Evolutionary conservation across 2,329 filamentous ascomycete genomes (phyloP), one percentile per base, ranked within the genome.

Genomic region (Cordyceps fumosorosea): DNA sequence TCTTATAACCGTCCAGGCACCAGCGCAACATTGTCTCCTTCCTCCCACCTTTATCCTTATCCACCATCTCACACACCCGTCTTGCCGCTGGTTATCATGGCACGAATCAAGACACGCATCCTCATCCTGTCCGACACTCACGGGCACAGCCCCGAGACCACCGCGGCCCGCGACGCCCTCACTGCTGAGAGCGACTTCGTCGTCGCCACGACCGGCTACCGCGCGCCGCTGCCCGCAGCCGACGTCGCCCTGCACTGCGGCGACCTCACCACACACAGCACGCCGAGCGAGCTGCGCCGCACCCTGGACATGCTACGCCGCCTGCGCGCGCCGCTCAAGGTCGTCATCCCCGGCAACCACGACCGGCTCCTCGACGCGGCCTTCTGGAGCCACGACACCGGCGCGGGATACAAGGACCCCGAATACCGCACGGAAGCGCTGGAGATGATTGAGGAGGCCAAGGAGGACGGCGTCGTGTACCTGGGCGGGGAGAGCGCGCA

Each of bases 301-400:
- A 74, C 80, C 0, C 71, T 84, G 11, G 63, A 71, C n/a, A 68
- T 79, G 44, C 71, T 85, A 5, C 67, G 74, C 5, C 57, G 62
- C 1, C 67, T 82, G n/a, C 65, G 75, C 6, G 80, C 81, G 1
- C 77, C 79, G 0, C 71, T 84, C 7, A 84, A 84, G 65, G 72
- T 85, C 3, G 75, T 79, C 50, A 84, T 85, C 63, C 76, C 81
- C 2, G 81, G 83, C 2, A 84, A 84, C 63, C 82, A 85, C 65
- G 81, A 85, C 66, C 75, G 77, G 53, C 77, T 71, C 0, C 70
- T 80, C 47, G 76, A 82, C 32, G 55, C 64, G 16, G 29, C 50
- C 7, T 69, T 62, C 57, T 70, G 64, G 50, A 20, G 63, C 63
- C 4, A 29, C 16, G 18, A 20, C 56, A 14, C 2, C 48, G 20